These are phyloP conservation scores for Dictyostelium citrinum DNA, from an alignment of 78 protist species.

Conservation along the genomic window DNA sequence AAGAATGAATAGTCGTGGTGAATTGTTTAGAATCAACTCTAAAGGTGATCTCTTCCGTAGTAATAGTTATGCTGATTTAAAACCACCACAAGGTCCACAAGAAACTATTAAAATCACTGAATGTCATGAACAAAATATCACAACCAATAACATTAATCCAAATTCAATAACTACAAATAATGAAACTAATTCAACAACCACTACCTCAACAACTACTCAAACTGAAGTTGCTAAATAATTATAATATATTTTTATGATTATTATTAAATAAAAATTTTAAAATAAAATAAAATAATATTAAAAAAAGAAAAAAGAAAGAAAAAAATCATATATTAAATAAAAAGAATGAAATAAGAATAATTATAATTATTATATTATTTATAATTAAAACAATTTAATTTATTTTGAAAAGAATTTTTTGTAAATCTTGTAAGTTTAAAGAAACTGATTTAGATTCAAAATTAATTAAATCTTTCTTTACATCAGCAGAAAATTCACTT, in stretches of 20 bases:
- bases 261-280: neutral
- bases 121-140: neutral
- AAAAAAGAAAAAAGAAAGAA: neutral
- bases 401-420: slow-evolving; percentile 24
- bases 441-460: slow-evolving; percentile 10
- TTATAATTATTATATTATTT: no score
- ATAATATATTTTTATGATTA: neutral
- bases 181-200: neutral
- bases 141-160: neutral
- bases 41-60: slow-evolving; percentile 57
- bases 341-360: neutral
- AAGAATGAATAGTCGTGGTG: slow-evolving; percentile 72
- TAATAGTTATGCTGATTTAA: slow-evolving; percentile 51
- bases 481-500: slow-evolving; percentile 40
- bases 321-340: no score
- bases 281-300: neutral
- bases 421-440: slow-evolving; percentile 34
- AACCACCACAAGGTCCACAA: slow-evolving; percentile 47
- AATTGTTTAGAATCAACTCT: slow-evolving; percentile 53
- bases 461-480: neutral
- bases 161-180: neutral
- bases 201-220: neutral
- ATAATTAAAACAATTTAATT: neutral
- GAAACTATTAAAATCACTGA: slow-evolving; percentile 69
- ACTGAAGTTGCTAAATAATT: neutral